Evolutionary conservation across 257 asterid species (phyloP).

Genomic region (Capsicum rhomboideum): DNA sequence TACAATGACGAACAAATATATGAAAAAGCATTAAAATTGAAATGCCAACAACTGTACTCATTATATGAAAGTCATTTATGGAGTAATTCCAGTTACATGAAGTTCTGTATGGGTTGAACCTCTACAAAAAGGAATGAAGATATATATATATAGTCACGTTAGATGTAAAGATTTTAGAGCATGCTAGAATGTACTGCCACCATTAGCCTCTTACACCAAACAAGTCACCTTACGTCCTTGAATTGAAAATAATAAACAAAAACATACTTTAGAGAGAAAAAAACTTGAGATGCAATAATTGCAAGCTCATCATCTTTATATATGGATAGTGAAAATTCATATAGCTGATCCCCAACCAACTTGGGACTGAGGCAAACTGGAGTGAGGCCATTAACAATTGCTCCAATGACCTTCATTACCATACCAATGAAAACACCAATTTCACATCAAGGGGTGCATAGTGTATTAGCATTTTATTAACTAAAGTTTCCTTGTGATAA

Average conservation of each 20-base stretch:
- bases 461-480: no score
- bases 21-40: not conserved
- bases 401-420: no score
- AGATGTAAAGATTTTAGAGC: not conserved
- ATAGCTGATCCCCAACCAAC: no score
- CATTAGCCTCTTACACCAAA: not conserved
- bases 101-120: not conserved
- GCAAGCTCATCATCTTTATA: not conserved
- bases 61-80: not conserved
- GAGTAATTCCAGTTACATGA: not conserved
- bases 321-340: no score
- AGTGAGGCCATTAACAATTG: no score
- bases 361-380: no score
- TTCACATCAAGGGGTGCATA: no score
- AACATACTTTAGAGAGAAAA: not conserved
- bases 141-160: no score
- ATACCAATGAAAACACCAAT: no score
- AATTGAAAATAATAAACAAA: not conserved
- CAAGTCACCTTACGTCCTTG: not conserved
- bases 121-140: not conserved
- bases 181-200: not conserved
- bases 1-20: not conserved
- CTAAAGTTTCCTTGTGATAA: no score
- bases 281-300: not conserved
- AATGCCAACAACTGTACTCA: not conserved